Percentiles rank a stretch among this genome's conserved stretches.
phyloP scores from a whole-genome alignment of 2,329 filamentous ascomycete genomes.

The Neurospora crassa region DNA sequence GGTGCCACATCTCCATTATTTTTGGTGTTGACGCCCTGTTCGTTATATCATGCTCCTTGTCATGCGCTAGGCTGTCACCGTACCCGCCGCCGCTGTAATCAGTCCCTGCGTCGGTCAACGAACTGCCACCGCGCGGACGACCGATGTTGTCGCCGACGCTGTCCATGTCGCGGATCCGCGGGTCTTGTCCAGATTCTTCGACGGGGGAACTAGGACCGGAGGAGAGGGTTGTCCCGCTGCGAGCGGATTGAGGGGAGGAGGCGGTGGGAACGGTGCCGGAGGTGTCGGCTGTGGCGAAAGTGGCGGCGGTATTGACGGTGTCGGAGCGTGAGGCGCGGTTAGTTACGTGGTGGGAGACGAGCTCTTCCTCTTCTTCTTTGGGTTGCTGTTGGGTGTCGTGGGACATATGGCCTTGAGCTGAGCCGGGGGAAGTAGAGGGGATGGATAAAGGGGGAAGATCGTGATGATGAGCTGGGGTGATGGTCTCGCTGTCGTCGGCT shows the following conservation, averaged over 20 bases:
- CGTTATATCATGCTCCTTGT: neutral
- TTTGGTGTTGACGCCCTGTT: neutral
- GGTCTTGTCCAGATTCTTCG: slow-evolving; percentile 16
- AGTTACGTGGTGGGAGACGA: slow-evolving; percentile 23
- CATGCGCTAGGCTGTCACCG: too few species aligned
- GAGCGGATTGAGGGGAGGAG: slow-evolving; percentile 25
- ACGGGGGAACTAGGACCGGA: slow-evolving; percentile 24
- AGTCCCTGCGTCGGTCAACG: neutral
- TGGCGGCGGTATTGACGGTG: slow-evolving; percentile 8
- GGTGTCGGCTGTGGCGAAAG: neutral
- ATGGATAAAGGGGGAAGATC: slow-evolving; percentile 11
- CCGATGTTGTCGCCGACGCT: slow-evolving; percentile 19
- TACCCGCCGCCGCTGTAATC: neutral
- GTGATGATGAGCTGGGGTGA: slow-evolving; percentile 5
- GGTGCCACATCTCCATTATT: neutral
- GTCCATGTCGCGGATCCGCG: slow-evolving; percentile 19
- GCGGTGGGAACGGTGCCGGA: neutral
- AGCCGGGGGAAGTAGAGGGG: slow-evolving; percentile 14
- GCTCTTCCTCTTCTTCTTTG: slow-evolving; percentile 10
- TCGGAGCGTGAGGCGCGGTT: slow-evolving; percentile 23
- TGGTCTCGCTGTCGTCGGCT: slow-evolving; percentile 7
- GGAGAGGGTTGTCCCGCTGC: slow-evolving; percentile 27
- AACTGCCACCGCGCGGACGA: neutral
- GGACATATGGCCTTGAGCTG: neutral
- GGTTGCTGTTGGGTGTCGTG: neutral